Evolutionary conservation across 2,329 filamentous ascomycete genomes (phyloP).

Genomic region (Hymenoscyphus albidus): DNA sequence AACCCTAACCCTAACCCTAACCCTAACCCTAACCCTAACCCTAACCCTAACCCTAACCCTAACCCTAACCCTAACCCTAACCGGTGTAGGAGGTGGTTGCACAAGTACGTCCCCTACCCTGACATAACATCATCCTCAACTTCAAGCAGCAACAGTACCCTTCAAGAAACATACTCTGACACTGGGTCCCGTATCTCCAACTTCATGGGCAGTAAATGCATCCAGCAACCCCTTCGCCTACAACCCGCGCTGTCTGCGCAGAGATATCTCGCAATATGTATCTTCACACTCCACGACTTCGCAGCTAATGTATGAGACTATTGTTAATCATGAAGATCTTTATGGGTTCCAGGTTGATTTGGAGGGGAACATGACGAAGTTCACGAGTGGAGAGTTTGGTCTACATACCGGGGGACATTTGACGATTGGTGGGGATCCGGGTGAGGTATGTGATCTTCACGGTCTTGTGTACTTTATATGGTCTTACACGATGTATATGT

Average conservation of each 20-base stretch:
- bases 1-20: too few relatives aligned
- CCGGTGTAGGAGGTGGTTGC: conserved; percentile 52
- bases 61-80: too few relatives aligned
- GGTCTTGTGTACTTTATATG: too few relatives aligned
- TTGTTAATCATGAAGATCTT: conserved; percentile 36
- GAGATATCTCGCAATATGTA: conserved; percentile 35
- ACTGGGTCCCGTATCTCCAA: conserved; percentile 45
- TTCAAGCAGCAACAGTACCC: not conserved
- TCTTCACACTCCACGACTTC: conserved; percentile 35
- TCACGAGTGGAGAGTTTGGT: conserved; percentile 33
- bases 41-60: too few relatives aligned
- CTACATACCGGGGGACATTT: conserved; percentile 40
- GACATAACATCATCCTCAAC: not conserved
- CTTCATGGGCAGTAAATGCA: conserved; percentile 22
- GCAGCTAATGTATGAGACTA: conserved; percentile 29
- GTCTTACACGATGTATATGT: too few relatives aligned
- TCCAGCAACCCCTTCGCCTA: conserved; percentile 23
- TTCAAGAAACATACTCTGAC: conserved; percentile 34
- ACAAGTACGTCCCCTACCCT: conserved; percentile 34
- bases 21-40: too few relatives aligned
- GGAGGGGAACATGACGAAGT: conserved; percentile 34
- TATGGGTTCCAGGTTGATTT: conserved; percentile 42
- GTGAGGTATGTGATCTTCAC: not conserved
- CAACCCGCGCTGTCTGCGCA: conserved; percentile 42
- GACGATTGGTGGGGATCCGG: conserved; percentile 40